Evolutionary conservation across 768 basidiomycete species (phyloP), one percentile per base, ranked within the genome.

Genomic region (Russula vinacea): DNA sequence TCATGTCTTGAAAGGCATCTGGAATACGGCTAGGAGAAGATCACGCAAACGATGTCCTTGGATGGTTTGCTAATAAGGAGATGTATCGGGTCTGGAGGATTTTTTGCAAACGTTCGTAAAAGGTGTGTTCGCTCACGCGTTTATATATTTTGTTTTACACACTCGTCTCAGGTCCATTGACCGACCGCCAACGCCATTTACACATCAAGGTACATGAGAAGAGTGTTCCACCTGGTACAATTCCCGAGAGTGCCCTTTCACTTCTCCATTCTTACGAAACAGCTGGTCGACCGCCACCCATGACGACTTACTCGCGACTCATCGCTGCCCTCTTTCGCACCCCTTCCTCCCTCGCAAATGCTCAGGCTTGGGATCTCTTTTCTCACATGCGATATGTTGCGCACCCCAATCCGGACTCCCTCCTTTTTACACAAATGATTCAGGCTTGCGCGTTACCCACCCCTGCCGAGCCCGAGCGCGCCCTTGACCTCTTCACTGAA

Each of bases 351-450:
- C 42, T 73, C 1, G 83, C 83, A 2, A 83, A 82, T 37, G 89
- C 90, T 0, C 87, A 92, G 65, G 95, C 91, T 3, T 97, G 93
- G 92, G 92, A 98, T 71, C 82, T 98, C 45, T 98, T 92, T 74
- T 79, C 90, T 2, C 96, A 99, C 74, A 95, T 97, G 91, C 91
- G 96, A 52, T 94, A 97, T 65, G 90, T 92, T 16, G 92, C 96
- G 1, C 94, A 98, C 72, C 87, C 93, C 0, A 76, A 78, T 4
- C 94, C 95, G 0, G 85, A 89, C 66, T 78, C 78, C 16, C 74
- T 80, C 26, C 78, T 95, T 8, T 98, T 93, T 75, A 82, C 86
- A 0, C 72, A 83, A 40, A 97, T 99, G 94, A 93, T 99, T 69
- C 81, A 83, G 5, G 89, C 92, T 0, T 98, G 95, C 67, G 88